Evolutionary conservation across 2,329 filamentous ascomycete genomes (phyloP).

Genomic region (Diaporthe sp.): DNA sequence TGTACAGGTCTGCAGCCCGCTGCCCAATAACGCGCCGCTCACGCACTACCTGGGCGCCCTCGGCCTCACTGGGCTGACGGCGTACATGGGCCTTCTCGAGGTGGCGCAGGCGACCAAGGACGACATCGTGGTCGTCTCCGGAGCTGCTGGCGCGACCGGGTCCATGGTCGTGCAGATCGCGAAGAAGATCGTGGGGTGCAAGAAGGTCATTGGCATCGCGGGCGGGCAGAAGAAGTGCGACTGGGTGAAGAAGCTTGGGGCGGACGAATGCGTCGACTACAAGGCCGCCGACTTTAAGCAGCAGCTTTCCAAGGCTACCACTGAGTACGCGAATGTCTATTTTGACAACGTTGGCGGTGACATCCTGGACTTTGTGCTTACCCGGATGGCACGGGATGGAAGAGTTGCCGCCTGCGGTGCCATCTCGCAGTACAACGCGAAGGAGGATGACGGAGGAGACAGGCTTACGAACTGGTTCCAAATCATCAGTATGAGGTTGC

Average conservation of each 20-base stretch:
- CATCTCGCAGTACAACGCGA: slow-evolving; percentile 29
- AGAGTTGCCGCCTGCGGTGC: slow-evolving; percentile 23
- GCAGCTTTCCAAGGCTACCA: slow-evolving; percentile 67
- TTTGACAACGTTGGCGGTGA: slow-evolving; percentile 65
- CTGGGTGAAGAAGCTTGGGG: slow-evolving; percentile 64
- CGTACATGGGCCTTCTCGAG: slow-evolving; percentile 80
- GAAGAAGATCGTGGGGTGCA: slow-evolving; percentile 73
- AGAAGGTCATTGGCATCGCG: slow-evolving; percentile 73
- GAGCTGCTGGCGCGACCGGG: slow-evolving; percentile 84
- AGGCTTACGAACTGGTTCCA: slow-evolving; percentile 31
- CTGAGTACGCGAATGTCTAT: slow-evolving; percentile 70
- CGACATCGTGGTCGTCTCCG: slow-evolving; percentile 83
- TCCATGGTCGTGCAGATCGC: slow-evolving; percentile 84
- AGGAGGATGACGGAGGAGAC: background rate
- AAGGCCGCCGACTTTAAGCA: slow-evolving; percentile 66
- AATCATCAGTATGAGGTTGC: slow-evolving; percentile 20
- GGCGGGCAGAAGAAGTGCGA: slow-evolving; percentile 75
- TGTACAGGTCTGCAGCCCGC: slow-evolving; percentile 56
- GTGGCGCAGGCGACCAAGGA: slow-evolving; percentile 77
- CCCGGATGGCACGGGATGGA: slow-evolving; percentile 20
- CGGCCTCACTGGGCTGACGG: slow-evolving; percentile 80
- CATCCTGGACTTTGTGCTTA: slow-evolving; percentile 26
- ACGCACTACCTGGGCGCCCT: slow-evolving; percentile 74
- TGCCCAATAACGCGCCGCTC: slow-evolving; percentile 57
- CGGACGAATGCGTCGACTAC: slow-evolving; percentile 73